Evolutionary conservation across 441 rosid genomes (phyloP).

Genomic region (Rhodomyrtus psidioides): DNA sequence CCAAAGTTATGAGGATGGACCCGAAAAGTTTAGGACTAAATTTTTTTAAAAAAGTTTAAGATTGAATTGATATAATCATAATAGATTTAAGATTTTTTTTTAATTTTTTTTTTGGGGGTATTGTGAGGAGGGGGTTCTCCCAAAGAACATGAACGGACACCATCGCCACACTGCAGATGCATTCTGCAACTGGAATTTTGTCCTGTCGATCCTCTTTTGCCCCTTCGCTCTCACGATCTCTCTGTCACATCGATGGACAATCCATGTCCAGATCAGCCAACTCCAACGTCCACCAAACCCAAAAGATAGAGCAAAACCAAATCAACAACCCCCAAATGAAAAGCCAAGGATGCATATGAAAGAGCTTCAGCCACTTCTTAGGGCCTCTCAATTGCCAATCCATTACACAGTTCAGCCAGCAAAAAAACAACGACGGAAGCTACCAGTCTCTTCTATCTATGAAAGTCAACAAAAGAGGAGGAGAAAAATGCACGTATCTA

Average conservation of each 20-base stretch:
- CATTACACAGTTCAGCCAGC: neutral
- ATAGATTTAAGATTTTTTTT: too few relatives aligned
- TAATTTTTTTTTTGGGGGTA: too few relatives aligned
- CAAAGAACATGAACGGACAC: too few relatives aligned
- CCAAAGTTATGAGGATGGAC: fast-evolving
- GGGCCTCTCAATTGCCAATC: neutral
- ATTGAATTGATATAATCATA: too few relatives aligned
- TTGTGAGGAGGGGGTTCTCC: too few relatives aligned
- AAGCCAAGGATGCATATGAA: neutral
- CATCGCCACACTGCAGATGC: neutral
- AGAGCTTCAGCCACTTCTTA: neutral
- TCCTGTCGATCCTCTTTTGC: neutral
- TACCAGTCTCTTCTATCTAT: neutral
- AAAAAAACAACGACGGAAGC: neutral
- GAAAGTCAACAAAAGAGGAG: too few relatives aligned
- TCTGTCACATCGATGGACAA: neutral
- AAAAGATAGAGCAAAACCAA: neutral
- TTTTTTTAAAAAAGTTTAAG: too few relatives aligned
- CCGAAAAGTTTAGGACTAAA: too few relatives aligned
- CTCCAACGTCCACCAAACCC: neutral
- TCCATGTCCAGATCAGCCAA: neutral
- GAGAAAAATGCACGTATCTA: neutral
- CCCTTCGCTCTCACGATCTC: neutral
- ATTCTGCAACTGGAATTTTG: neutral
- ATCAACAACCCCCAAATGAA: neutral